Evolutionary conservation across 225 moss, liverwort and hornwort species (phyloP).

Genomic region (Sphagnum tenellum): DNA sequence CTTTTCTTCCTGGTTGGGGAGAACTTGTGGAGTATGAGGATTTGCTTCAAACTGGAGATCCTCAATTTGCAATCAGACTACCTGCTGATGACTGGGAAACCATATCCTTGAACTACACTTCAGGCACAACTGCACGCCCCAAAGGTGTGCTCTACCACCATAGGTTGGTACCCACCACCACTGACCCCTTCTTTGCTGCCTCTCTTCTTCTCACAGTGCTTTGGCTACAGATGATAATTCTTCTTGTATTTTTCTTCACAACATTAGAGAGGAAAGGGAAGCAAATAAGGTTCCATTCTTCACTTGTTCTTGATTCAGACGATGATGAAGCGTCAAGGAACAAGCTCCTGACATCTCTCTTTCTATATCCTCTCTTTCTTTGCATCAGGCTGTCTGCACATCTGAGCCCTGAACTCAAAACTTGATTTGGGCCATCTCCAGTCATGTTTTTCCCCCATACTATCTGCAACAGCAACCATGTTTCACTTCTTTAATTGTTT

Average conservation of each 20-base stretch:
- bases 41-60: slow-evolving; percentile 42
- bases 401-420: no score
- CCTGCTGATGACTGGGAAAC: slow-evolving; percentile 81
- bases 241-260: neutral
- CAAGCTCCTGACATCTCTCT: neutral
- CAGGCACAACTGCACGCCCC: slow-evolving; percentile 67
- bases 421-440: neutral
- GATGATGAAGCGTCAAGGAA: neutral
- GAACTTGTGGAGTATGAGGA: slow-evolving; percentile 63
- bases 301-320: neutral
- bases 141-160: slow-evolving; percentile 84
- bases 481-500: neutral
- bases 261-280: neutral
- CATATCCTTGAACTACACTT: slow-evolving; percentile 74
- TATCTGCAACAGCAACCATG: neutral
- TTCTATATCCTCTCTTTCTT: neutral
- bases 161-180: slow-evolving; percentile 15
- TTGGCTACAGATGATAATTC: neutral
- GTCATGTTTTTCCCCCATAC: neutral
- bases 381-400: neutral
- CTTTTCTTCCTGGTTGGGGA: slow-evolving; percentile 24
- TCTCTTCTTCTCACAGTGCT: neutral
- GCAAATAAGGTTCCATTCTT: neutral
- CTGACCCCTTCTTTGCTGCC: neutral
- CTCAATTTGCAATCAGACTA: slow-evolving; percentile 39